These are phyloP conservation scores for Xanthoconium purpureum DNA, from an alignment of 768 basidiomycete species.

Conservation along the genomic window DNA sequence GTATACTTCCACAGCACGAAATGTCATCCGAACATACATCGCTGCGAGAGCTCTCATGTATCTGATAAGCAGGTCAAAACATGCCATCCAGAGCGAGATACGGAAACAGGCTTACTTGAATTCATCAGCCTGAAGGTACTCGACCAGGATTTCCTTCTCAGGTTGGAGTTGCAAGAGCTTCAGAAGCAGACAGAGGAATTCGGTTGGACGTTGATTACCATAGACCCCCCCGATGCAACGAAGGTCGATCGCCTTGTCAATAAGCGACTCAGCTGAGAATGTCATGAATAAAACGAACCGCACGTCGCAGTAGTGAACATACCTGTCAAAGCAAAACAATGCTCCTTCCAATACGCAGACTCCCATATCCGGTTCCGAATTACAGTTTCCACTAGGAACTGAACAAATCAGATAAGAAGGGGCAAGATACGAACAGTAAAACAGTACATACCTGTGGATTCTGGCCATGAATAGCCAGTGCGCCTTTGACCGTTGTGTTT, in stretches of 20 bases:
- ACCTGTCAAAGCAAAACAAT: constrained; percentile 97
- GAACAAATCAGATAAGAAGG: constrained; percentile 25
- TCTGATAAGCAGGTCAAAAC: constrained; percentile 39
- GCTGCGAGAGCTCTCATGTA: constrained; percentile 92
- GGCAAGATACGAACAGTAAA: neutral
- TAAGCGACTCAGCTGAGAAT: constrained; percentile 79
- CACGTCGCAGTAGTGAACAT: constrained; percentile 19
- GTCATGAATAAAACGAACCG: neutral
- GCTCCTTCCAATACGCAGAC: constrained; percentile 94
- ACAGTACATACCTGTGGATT: constrained; percentile 80
- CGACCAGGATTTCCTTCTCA: constrained; percentile 93
- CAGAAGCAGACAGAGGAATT: constrained; percentile 87
- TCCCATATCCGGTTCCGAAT: constrained; percentile 97
- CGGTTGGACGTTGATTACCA: constrained; percentile 91
- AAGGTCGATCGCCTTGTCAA: constrained; percentile 87
- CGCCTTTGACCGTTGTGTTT: constrained; percentile 87
- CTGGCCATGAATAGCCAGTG: constrained; percentile 89
- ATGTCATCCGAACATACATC: constrained; percentile 94
- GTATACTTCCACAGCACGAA: constrained; percentile 85
- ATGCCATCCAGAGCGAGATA: neutral
- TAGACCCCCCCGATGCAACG: constrained; percentile 89
- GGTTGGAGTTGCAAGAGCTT: constrained; percentile 97
- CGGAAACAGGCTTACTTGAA: constrained; percentile 75
- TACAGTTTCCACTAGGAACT: constrained; percentile 95
- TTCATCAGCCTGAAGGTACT: constrained; percentile 94